These are phyloP conservation scores for Neurospora sp. DNA, from an alignment of 495 filamentous ascomycete genomes.

Conservation along the genomic window DNA sequence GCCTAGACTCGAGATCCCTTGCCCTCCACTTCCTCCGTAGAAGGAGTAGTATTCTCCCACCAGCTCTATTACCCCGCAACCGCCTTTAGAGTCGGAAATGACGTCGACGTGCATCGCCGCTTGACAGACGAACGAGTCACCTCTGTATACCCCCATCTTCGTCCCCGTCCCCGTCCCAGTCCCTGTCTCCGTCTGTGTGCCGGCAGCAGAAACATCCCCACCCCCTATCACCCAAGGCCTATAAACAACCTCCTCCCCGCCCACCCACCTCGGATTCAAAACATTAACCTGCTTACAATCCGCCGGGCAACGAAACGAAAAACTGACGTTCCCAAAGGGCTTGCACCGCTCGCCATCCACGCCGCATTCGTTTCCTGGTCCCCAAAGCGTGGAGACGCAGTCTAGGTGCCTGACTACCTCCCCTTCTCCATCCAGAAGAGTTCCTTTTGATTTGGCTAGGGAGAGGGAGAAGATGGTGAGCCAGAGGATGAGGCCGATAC, in stretches of 20 bases:
- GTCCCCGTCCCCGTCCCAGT: conserved; percentile 10
- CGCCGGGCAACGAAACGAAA: conserved; percentile 72
- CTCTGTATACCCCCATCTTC: conserved; percentile 45
- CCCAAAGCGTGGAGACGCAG: conserved; percentile 53
- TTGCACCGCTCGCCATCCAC: conserved; percentile 66
- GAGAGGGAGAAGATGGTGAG: conserved; percentile 47
- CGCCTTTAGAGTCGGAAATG: conserved; percentile 56
- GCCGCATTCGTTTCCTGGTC: conserved; percentile 59
- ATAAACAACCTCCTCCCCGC: conserved; percentile 61
- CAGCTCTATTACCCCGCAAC: conserved; percentile 51
- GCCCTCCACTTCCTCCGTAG: conserved; percentile 40
- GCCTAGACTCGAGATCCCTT: conserved; percentile 51
- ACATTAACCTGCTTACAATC: conserved; percentile 56
- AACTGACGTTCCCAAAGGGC: conserved; percentile 56
- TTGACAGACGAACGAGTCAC: conserved; percentile 59
- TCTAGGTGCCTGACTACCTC: conserved; percentile 45
- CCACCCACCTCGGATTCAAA: conserved; percentile 61
- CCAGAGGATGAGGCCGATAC: conserved; percentile 54
- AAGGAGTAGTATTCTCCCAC: conserved; percentile 59
- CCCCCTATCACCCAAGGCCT: conserved; percentile 64
- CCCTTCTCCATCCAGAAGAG: conserved; percentile 52
- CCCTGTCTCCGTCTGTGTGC: conserved; percentile 9
- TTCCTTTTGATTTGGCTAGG: too few species aligned
- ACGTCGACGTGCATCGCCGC: conserved; percentile 50
- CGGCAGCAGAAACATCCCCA: conserved; percentile 20